These are phyloP conservation scores for Garcia nutans DNA, from an alignment of 345 rosid species.

Conservation along the genomic window DNA sequence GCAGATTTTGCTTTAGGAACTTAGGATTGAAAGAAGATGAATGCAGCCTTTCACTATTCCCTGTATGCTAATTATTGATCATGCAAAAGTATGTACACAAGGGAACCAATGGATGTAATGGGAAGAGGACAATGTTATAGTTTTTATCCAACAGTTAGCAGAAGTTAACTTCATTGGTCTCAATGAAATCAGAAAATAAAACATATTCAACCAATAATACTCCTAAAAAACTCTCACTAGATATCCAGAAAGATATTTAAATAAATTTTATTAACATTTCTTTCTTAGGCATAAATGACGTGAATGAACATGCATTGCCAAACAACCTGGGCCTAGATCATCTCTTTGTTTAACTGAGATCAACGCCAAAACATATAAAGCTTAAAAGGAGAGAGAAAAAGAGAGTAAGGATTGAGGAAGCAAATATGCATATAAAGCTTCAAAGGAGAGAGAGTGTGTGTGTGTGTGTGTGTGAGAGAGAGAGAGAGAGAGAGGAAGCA, in stretches of 20 bases:
- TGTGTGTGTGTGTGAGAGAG: too few species aligned
- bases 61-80: too few species aligned
- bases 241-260: background rate
- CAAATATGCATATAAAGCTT: background rate
- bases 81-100: too few species aligned
- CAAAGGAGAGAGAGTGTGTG: too few species aligned
- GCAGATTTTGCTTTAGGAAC: slow-evolving; percentile 11
- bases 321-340: background rate
- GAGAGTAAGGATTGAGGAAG: background rate
- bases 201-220: background rate
- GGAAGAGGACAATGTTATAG: background rate
- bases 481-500: background rate
- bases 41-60: background rate
- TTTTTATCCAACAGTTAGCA: too few species aligned
- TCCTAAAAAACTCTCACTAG: background rate
- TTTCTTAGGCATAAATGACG: background rate
- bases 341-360: background rate
- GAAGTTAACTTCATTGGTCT: background rate
- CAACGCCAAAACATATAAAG: background rate
- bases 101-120: background rate
- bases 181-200: background rate
- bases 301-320: background rate
- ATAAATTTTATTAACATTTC: background rate
- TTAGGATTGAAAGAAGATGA: background rate
- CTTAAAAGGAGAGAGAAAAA: background rate